phyloP scores from a whole-genome alignment of 768 basidiomycete species.

The Tylopilus rubrobrunneus region DNA sequence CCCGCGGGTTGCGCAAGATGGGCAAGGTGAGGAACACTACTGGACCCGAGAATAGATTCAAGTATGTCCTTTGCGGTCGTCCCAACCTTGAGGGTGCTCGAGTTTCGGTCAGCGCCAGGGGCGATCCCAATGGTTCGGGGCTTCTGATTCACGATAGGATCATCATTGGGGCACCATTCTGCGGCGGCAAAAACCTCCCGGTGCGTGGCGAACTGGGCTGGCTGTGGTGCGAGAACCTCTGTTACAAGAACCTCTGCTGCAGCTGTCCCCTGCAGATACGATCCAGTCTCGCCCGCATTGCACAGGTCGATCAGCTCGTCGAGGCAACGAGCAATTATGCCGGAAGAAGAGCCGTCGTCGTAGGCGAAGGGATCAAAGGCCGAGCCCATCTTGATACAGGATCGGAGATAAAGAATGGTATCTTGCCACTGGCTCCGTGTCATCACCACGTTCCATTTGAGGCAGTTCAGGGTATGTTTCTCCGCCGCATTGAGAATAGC shows the following conservation, averaged over 20 bases:
- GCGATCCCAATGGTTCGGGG: constrained; percentile 27
- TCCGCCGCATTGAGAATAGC: constrained; percentile 25
- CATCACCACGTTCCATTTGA: constrained; percentile 25
- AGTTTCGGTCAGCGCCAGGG: constrained; percentile 20
- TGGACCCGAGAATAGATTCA: constrained; percentile 24
- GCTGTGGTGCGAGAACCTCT: constrained; percentile 15
- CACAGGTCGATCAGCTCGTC: constrained; percentile 19
- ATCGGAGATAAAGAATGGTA: constrained; percentile 18
- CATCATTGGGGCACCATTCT: constrained; percentile 30
- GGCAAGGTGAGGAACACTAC: not conserved
- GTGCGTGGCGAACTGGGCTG: constrained; percentile 5
- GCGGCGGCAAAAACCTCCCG: constrained; percentile 10
- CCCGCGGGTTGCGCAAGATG: constrained; percentile 10
- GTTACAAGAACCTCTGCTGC: constrained; percentile 4
- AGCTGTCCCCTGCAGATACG: not conserved
- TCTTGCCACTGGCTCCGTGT: constrained; percentile 21
- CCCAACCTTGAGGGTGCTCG: not conserved
- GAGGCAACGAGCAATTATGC: constrained; percentile 16
- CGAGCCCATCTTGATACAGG: constrained; percentile 25
- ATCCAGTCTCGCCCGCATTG: not conserved
- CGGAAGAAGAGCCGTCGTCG: constrained; percentile 10
- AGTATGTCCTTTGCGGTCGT: constrained; percentile 27
- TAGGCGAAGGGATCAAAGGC: constrained; percentile 24
- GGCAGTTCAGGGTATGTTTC: constrained; percentile 13
- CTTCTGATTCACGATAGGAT: constrained; percentile 29